Conservation (phyloP, 1,139 yeast species). For the Debaryomycetaceae sp. region DNA sequence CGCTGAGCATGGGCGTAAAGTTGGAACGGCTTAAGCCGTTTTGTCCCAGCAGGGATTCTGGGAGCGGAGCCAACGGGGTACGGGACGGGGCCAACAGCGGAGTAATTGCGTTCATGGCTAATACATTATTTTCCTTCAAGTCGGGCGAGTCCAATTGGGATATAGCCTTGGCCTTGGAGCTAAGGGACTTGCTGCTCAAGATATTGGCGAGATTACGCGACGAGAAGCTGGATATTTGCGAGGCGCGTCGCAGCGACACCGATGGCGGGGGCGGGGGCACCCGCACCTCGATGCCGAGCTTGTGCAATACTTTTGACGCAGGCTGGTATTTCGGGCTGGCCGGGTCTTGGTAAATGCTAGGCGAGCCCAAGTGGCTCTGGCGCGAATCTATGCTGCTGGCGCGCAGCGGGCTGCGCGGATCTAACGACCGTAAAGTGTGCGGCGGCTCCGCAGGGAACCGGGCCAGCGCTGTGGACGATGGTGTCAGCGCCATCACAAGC, state of each 20-base stretch:
- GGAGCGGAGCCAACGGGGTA: too few relatives aligned
- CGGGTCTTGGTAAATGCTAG: background rate
- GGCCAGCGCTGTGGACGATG: constrained; percentile 3
- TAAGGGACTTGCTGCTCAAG: too few relatives aligned
- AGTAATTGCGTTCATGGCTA: too few relatives aligned
- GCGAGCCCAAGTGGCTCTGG: constrained; percentile 16
- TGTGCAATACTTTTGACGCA: constrained; percentile 25
- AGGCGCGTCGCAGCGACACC: too few relatives aligned
- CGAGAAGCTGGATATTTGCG: too few relatives aligned
- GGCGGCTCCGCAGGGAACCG: constrained; percentile 11
- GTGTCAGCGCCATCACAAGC: background rate
- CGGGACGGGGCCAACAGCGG: background rate
- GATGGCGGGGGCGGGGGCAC: constrained; percentile 9
- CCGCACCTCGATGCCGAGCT: constrained; percentile 31
- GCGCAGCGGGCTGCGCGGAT: constrained; percentile 28
- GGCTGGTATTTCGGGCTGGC: constrained; percentile 9
- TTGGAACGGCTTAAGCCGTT: background rate
- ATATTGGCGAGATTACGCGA: too few relatives aligned
- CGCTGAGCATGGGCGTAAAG: background rate
- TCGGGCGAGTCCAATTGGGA: too few relatives aligned
- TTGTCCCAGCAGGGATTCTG: too few relatives aligned
- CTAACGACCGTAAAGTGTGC: constrained; percentile 18
- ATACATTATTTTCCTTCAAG: too few relatives aligned
- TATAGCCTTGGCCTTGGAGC: too few relatives aligned
- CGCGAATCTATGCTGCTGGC: constrained; percentile 18